These are phyloP conservation scores for Kodamaea suecica DNA, from an alignment of 1,139 yeast species.

Conservation along the genomic window DNA sequence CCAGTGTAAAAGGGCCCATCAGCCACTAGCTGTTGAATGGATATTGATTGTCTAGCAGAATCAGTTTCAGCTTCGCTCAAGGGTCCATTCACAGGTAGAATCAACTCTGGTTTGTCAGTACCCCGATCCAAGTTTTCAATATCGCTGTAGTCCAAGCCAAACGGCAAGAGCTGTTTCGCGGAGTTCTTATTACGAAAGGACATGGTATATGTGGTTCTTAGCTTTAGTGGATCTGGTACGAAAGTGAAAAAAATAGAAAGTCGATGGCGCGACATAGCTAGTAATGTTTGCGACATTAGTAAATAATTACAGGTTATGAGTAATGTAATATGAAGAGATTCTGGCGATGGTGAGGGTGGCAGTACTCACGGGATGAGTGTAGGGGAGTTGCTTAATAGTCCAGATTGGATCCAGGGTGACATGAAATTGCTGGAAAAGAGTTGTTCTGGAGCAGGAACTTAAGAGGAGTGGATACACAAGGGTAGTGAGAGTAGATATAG, in stretches of 20 bases:
- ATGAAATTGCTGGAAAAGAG: no score
- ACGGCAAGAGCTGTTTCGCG: conserved; percentile 48
- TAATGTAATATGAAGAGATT: no score
- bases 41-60: conserved; percentile 63
- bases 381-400: no score
- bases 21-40: conserved; percentile 53
- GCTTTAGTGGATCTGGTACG: neutral
- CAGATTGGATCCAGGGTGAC: no score
- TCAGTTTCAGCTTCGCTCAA: conserved; percentile 53
- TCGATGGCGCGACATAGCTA: no score
- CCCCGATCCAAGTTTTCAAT: conserved; percentile 34
- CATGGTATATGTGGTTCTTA: conserved; percentile 11
- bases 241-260: neutral
- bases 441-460: no score
- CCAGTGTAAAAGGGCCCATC: conserved; percentile 84
- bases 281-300: no score
- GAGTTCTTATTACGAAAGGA: conserved; percentile 16
- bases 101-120: conserved; percentile 37
- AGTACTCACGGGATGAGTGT: no score
- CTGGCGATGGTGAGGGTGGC: no score
- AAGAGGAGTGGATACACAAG: no score
- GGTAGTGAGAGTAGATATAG: no score
- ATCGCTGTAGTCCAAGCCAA: conserved; percentile 68
- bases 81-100: conserved; percentile 68
- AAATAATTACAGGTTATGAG: no score